A percentile compares a stretch with the other conserved stretches of the same genome.
phyloP scores from a whole-genome alignment of 176 grass and related monocot species.

The Avena insularis region DNA sequence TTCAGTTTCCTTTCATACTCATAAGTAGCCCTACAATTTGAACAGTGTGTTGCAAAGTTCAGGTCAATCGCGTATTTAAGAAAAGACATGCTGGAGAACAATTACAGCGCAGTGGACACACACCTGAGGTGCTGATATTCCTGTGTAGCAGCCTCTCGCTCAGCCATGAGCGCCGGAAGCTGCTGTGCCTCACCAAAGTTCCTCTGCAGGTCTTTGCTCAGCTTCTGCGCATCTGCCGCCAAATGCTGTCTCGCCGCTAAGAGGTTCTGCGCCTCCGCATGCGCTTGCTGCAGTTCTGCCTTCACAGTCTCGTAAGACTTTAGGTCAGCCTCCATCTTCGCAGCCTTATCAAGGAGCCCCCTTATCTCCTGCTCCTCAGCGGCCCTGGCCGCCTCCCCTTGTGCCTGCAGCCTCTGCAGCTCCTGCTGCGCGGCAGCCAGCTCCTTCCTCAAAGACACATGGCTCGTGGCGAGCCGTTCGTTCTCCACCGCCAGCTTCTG shows the following conservation, averaged over 20 bases:
- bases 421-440: conserved; percentile 78
- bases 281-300: conserved; percentile 79
- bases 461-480: conserved; percentile 63
- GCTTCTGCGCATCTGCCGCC: conserved; percentile 57
- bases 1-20: conserved; percentile 92
- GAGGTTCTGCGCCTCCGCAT: conserved; percentile 69
- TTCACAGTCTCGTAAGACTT: conserved; percentile 63
- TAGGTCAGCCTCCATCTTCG: conserved; percentile 88
- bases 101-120: not conserved
- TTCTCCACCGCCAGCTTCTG: conserved; percentile 87
- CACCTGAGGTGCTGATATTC: conserved; percentile 90
- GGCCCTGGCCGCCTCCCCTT: conserved; percentile 50
- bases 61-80: conserved; percentile 1
- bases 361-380: conserved; percentile 79
- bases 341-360: conserved; percentile 63
- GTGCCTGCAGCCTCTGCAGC: conserved; percentile 72
- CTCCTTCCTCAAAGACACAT: conserved; percentile 73
- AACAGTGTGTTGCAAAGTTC: not conserved
- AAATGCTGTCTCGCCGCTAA: conserved; percentile 66
- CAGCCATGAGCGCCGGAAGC: conserved; percentile 60
- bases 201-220: conserved; percentile 90
- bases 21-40: conserved; percentile 67
- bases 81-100: conserved; percentile 27
- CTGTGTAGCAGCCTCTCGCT: conserved; percentile 67
- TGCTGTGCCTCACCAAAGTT: conserved; percentile 76